Evolutionary conservation across 768 basidiomycete species (phyloP), one percentile per base, ranked within the genome.

Genomic region (Lyophyllum semitale): DNA sequence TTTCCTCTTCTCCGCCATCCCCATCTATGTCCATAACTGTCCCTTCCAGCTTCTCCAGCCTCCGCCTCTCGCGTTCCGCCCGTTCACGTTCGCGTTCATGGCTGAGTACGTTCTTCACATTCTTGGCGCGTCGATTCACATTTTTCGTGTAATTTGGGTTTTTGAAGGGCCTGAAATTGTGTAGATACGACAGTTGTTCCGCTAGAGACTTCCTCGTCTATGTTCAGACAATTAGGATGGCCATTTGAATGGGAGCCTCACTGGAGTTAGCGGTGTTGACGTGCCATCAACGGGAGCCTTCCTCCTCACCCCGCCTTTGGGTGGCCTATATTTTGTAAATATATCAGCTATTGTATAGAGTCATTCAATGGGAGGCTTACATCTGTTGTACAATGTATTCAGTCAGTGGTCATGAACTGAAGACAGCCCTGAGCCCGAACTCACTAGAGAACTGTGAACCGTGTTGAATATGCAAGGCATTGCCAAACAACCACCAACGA

Each of bases 41-140:
- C 61, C 45, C 57, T 59, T 82, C 80, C 40, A 79, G 77, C 46
- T 71, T 77, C 60, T 81, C 82, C 26, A 73, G 68, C 33, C 84
- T 73, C 57, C 79, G 72, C 11, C 76, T 72, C 62, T 91, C 90
- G 12, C 88, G 75, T 53, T 88, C 87, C 29, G 76, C 66, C n/a
- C 83, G 76, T 58, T 92, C 89, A 0, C 87, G 79, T 61, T 94
- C 92, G 5, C 89, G 81, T 65, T 93, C 92, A 59, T 90, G 88
- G 0, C 81, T 80, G 20, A 94, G 75, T 1, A 94, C 85, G 2
- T 84, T 78, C 71, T 93, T 94, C 63, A 92, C 66, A 60, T 91
- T 91, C 75, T 90, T 92, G 20, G 88, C 83, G 20, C 91, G 78
- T 8, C 90, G 78, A 55, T 84, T 89, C 7, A 79, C 64, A 61